These are phyloP conservation scores for Dryadomyces quercus-mongolicae DNA, from an alignment of 2,329 filamentous ascomycete genomes.

Conservation along the genomic window DNA sequence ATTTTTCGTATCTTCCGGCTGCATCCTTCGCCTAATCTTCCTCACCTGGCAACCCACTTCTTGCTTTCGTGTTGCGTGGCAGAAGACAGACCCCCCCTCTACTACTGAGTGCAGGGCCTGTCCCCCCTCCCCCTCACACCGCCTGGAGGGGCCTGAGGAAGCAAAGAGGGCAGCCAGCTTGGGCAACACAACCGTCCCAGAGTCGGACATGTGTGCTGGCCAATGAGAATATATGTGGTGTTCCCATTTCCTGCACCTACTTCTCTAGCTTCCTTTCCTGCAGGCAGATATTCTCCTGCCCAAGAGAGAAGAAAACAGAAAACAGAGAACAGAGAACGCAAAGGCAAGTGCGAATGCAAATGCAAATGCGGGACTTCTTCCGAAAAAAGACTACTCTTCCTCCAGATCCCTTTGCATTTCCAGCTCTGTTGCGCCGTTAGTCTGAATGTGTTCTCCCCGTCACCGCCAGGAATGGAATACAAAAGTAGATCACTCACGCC, in stretches of 20 bases:
- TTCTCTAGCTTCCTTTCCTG: not conserved
- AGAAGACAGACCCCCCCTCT: not conserved
- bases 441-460: not conserved
- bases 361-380: no score
- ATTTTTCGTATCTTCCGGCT: no score
- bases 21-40: not conserved
- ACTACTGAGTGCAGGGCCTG: not conserved
- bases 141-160: not conserved
- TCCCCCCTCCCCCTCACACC: not conserved
- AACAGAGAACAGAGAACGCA: not conserved
- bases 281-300: not conserved
- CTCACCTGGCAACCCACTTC: not conserved
- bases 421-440: conserved; percentile 9
- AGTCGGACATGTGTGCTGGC: not conserved
- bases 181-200: not conserved
- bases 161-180: no score
- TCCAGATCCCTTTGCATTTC: conserved; percentile 14
- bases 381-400: conserved; percentile 6
- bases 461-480: not conserved
- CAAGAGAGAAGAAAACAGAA: not conserved
- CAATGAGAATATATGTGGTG: not conserved
- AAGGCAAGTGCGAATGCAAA: no score
- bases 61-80: not conserved
- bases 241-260: not conserved
- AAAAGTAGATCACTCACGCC: conserved; percentile 36